phyloP scores from a whole-genome alignment of 1,139 yeast species.

The Waltiozyma solani region DNA sequence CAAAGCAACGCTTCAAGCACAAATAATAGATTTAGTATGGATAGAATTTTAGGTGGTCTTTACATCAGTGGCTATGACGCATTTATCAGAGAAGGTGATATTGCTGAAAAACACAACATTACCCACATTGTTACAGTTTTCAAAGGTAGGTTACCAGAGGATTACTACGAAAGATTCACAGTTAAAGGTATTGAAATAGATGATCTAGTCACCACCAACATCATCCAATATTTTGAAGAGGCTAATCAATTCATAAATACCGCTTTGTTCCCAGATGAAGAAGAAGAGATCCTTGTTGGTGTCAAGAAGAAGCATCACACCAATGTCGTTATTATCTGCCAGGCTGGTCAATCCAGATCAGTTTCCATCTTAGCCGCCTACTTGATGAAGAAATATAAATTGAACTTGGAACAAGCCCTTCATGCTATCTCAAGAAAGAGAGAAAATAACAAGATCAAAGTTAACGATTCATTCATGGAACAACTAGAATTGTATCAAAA shows the following conservation, averaged over 20 bases:
- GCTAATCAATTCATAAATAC: constrained; percentile 57
- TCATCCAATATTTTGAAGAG: constrained; percentile 49
- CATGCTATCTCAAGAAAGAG: constrained; percentile 63
- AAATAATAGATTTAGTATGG: constrained; percentile 6
- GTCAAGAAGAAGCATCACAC: constrained; percentile 34
- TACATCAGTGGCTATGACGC: constrained; percentile 54
- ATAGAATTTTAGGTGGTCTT: constrained; percentile 55
- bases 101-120: constrained; percentile 37
- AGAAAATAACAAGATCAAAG: constrained; percentile 37
- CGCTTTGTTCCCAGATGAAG: constrained; percentile 40
- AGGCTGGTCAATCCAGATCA: constrained; percentile 85
- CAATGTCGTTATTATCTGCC: constrained; percentile 54
- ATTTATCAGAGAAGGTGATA: constrained; percentile 32
- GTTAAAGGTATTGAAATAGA: constrained; percentile 60
- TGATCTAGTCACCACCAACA: constrained; percentile 52
- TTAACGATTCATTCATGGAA: constrained; percentile 68
- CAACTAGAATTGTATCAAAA: constrained; percentile 59
- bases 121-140: constrained; percentile 63
- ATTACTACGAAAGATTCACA: constrained; percentile 36
- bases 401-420: constrained; percentile 50
- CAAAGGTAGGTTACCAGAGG: constrained; percentile 50
- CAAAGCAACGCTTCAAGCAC: neutral
- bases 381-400: constrained; percentile 62
- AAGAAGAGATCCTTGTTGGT: constrained; percentile 18
- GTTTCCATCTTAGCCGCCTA: constrained; percentile 66